Evolutionary conservation across 108 stramenopile genomes (phyloP), one percentile per base, ranked within the genome.

Genomic region (Skeletonema tropicum): DNA sequence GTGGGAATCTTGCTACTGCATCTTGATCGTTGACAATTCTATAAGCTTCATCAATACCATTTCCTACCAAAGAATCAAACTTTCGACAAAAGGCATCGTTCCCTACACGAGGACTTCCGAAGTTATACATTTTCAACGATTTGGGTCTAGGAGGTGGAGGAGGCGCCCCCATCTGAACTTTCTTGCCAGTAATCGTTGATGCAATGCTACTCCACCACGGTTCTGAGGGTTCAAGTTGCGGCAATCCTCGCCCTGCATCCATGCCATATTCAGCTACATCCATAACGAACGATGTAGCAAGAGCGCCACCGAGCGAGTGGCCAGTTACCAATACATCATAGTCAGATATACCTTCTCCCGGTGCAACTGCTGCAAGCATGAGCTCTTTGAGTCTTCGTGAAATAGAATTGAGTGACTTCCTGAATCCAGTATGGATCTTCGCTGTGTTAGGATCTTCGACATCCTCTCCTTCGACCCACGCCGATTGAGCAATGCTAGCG

Each of bases 21-120:
- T 96, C 95, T 45, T 91, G 80, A 23, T 78, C 86, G 72, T 96
- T 96, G 11, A 96, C 95, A 67, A 96, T 84, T 12, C 95, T 67
- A 63, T 91, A 93, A 1, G 92, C 89, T 62, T 86, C 86, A 60
- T 88, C 83, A 30, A 96, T 63, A 9, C 87, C 85, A 32, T 88
- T 75, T 17, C 72, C 73, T 10, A 90, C 29, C 15, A 94, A 66
- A 25, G 71, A 64, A 57, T 90, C 91, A 72, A 92, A 94, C 26
- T 74, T 72, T 11, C 69, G 58, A 25, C 83, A 68, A 75, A 96
- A 93, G 6, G 79, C 88, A 29, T 69, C 75, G 70, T 96, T 90
- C 14, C 94, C 94, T 1, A 93, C 92, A 17, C 94, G 88, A 12
- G 94, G 94, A 71, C 83, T 85, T 38, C 94, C 94, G 70, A 93